Evolutionary conservation across 495 filamentous ascomycete genomes (phyloP), one percentile per base, ranked within the genome.

Genomic region (Tuber calosporum): DNA sequence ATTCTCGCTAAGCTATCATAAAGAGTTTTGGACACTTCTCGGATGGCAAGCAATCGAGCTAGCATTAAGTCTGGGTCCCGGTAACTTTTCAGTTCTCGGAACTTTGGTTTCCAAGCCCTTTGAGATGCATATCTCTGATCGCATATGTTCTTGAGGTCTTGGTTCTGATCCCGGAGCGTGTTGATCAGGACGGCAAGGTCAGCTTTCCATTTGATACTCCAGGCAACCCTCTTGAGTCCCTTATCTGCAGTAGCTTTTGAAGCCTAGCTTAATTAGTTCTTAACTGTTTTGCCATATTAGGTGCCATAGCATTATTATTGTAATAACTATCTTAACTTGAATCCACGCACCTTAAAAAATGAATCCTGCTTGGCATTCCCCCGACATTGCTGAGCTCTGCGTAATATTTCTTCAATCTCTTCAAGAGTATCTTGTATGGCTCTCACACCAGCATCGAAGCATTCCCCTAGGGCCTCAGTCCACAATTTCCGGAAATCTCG

Each of bases 1-100:
- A 45, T 43, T 45, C 19, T 43, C 20, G 69, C 62, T 26, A 75
- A n/a, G 7, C 73, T 48, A 6, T 72, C 69, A 17, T 75, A 75
- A 11, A 75, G 69, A 34, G 2, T 75, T 72, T 66, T 75, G 9
- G 73, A 69, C n/a, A 72, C 42, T 17, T 75, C 70, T 22, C 62
- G 38, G 41, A 75, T 72, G 15, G 9, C 42, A 15, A 75, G 66
- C 19, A 75, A 71, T 22, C 68, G 37, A 19, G 15, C 37, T 9
- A 62, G 41, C 38, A 72, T 37, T 6, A 13, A 5, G 20, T 75
- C 68, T 22, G 43, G 39, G 37, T 68, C 42, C 9, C 34, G n/a
- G 22, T n/a, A n/a, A 4, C 20, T 22, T n/a, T 48, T n/a, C 4
- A 36, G 41, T 9, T 48, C 58, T 17, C 37, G 69, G 26, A 38